Conservation (phyloP, 345 rosid species). For the Nasturtium officinale region DNA sequence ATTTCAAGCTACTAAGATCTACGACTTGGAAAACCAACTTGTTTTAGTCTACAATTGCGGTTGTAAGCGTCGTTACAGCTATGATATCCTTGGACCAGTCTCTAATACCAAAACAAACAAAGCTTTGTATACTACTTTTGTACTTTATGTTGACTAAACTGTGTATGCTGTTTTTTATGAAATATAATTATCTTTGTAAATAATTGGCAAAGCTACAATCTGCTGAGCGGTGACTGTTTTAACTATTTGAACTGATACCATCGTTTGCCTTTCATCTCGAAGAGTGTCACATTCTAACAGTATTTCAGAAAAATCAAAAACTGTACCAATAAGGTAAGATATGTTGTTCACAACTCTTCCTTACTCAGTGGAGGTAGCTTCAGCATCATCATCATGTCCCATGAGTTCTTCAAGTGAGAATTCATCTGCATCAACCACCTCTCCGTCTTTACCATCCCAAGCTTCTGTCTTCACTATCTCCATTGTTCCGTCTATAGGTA, state of each 20-base stretch:
- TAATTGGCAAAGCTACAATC: neutral
- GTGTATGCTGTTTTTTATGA: conserved; percentile 13
- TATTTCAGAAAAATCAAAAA: conserved; percentile 6
- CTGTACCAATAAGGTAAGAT: conserved; percentile 4
- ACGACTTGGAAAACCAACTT: conserved; percentile 3
- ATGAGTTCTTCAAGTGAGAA: conserved; percentile 94
- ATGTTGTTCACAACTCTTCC: conserved; percentile 54
- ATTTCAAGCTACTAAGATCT: conserved; percentile 10
- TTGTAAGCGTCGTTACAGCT: conserved; percentile 15
- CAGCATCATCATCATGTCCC: conserved; percentile 51
- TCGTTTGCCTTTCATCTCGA: neutral
- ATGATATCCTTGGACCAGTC: conserved; percentile 4
- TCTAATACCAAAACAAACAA: conserved; percentile 16
- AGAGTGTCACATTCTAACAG: conserved; percentile 9
- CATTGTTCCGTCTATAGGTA: conserved; percentile 63
- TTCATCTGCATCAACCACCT: conserved; percentile 80
- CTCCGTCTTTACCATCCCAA: conserved; percentile 95
- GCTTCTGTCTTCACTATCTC: conserved; percentile 64
- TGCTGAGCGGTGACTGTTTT: neutral
- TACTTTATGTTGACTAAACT: conserved; percentile 12
- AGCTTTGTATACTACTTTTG: conserved; percentile 31
- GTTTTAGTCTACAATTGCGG: conserved; percentile 18
- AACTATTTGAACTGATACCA: neutral
- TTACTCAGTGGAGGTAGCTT: conserved; percentile 42
- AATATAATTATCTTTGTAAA: conserved; percentile 2